phyloP scores from a whole-genome alignment of 805 yeast species.

The Candida xyloterini region DNA sequence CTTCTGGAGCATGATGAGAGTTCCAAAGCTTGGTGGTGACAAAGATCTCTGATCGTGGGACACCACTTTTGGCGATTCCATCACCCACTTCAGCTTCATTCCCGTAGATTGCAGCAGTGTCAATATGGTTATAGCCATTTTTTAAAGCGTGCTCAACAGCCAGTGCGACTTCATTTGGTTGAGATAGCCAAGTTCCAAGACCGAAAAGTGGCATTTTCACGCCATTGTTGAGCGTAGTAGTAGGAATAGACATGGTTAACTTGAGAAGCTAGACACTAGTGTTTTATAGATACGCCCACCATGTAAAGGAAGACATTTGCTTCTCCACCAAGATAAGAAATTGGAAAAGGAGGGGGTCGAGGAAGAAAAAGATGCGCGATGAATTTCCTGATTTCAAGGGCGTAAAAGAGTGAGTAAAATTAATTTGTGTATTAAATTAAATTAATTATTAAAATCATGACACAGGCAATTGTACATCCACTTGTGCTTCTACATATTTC shows the following conservation, averaged over 20 bases:
- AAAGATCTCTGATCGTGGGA: conserved; percentile 48
- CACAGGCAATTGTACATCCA: conserved; percentile 14
- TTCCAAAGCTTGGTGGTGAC: conserved; percentile 65
- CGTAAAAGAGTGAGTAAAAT: neutral
- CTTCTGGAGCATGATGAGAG: conserved; percentile 29
- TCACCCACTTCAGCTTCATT: conserved; percentile 61
- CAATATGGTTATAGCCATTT: conserved; percentile 73
- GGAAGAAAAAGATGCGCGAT: too few species aligned
- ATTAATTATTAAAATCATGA: neutral
- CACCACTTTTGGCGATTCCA: conserved; percentile 48
- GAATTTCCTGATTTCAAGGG: neutral
- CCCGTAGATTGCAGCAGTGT: conserved; percentile 66
- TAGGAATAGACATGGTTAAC: conserved; percentile 8
- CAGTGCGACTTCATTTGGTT: conserved; percentile 48
- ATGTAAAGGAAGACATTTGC: neutral
- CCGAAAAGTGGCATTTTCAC: conserved; percentile 13
- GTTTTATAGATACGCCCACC: conserved; percentile 3
- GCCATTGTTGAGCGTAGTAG: conserved; percentile 10
- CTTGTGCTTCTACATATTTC: conserved; percentile 15
- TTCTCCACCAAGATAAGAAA: conserved; percentile 10
- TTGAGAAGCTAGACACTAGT: neutral
- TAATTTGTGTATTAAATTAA: conserved; percentile 1
- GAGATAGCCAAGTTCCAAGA: conserved; percentile 29
- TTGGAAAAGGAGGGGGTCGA: neutral
- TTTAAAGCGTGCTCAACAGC: conserved; percentile 62